phyloP scores from a whole-genome alignment of 2,329 filamentous ascomycete genomes.

The Nannizziopsis barbatae region DNA sequence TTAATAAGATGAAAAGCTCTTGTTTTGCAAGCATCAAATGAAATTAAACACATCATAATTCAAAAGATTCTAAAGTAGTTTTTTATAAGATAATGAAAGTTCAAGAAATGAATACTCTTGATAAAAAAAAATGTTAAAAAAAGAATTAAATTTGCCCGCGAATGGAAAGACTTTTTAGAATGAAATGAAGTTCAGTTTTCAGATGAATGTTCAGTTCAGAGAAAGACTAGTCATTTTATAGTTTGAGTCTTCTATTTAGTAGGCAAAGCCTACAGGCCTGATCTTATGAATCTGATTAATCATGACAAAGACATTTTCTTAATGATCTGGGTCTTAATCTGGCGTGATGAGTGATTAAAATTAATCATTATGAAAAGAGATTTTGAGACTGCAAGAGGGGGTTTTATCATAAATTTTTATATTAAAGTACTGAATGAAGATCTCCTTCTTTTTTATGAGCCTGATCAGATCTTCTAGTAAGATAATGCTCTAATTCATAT shows the following conservation, averaged over 20 bases:
- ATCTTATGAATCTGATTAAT: conserved; percentile 9
- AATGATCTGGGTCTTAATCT: conserved; percentile 11
- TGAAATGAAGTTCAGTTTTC: background rate
- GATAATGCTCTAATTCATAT: conserved; percentile 14
- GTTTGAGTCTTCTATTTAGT: conserved; percentile 5
- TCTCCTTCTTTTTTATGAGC: background rate
- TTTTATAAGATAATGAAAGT: background rate
- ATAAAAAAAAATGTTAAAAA: background rate
- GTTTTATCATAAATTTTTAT: conserved; percentile 6
- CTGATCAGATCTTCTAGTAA: conserved; percentile 13
- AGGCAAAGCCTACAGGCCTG: background rate
- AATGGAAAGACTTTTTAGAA: background rate
- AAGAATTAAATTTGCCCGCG: background rate
- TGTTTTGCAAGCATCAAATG: background rate
- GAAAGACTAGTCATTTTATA: conserved; percentile 1
- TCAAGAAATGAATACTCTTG: background rate
- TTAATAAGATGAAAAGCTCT: background rate
- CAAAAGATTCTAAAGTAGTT: background rate
- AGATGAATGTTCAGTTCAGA: conserved; percentile 12
- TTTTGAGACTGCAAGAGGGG: background rate
- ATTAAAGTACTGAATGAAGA: background rate
- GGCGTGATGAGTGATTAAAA: background rate
- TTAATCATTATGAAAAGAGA: conserved; percentile 9
- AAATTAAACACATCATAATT: background rate
- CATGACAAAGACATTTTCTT: conserved; percentile 5